Conservation (phyloP, 129 eudicot species). For the Flaveria ramosissima region DNA sequence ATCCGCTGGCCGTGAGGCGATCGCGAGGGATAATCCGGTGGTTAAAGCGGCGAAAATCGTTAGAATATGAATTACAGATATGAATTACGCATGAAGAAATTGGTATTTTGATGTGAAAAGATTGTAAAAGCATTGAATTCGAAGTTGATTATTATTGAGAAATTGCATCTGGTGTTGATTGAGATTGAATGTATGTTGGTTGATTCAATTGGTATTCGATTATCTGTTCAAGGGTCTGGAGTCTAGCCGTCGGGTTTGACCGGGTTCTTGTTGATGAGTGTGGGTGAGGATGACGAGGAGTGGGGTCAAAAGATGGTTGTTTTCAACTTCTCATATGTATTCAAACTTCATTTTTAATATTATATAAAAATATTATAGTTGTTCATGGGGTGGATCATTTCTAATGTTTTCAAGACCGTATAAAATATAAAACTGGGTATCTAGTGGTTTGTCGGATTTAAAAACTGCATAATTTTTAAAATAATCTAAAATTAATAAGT, state of each 20-base stretch:
- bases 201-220: conserved; percentile 18
- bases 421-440: too few species aligned
- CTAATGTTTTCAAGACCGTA: too few species aligned
- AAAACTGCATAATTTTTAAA: too few species aligned
- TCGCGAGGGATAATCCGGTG: conserved; percentile 81
- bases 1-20: conserved; percentile 63
- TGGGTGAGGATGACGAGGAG: background rate
- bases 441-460: too few species aligned
- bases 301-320: background rate
- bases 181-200: conserved; percentile 8
- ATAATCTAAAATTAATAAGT: too few species aligned
- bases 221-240: background rate
- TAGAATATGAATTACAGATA: conserved; percentile 46
- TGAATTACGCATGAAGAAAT: too few species aligned
- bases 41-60: conserved; percentile 76
- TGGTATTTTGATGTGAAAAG: conserved; percentile 5
- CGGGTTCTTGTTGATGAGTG: background rate
- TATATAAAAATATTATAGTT: too few species aligned
- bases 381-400: too few species aligned
- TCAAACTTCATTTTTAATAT: too few species aligned
- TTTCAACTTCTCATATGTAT: too few species aligned
- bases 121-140: conserved; percentile 7
- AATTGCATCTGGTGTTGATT: background rate
- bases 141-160: background rate
- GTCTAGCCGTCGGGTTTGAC: conserved; percentile 8